A percentile compares a stretch with the other conserved stretches of the same genome.
Evolutionary conservation across 129 eudicot genomes (phyloP).

Genomic region (Arctium lappa): DNA sequence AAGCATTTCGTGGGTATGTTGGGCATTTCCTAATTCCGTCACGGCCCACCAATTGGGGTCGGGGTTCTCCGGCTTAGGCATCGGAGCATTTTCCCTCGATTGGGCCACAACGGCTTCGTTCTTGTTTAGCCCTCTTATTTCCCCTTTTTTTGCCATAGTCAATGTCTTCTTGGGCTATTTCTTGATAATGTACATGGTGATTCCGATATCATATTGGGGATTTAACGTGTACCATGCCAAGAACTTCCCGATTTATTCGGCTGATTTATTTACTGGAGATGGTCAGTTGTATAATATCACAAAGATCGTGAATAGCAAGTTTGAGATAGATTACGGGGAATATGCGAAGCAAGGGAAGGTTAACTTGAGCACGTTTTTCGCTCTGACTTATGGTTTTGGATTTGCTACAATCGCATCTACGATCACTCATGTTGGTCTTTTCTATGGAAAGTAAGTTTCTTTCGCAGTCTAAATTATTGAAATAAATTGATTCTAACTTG

Average conservation of each 20-base stretch:
- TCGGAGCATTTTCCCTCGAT: constrained; percentile 64
- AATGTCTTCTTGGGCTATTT: constrained; percentile 63
- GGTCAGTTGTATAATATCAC: constrained; percentile 56
- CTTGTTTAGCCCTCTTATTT: constrained; percentile 59
- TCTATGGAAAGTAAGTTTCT: constrained; percentile 62
- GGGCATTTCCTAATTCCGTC: constrained; percentile 64
- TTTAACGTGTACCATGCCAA: constrained; percentile 54
- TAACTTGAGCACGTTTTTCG: constrained; percentile 61
- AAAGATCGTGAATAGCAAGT: constrained; percentile 39
- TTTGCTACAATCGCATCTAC: constrained; percentile 79
- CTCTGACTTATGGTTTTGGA: constrained; percentile 66
- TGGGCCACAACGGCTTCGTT: constrained; percentile 70
- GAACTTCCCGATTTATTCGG: constrained; percentile 52
- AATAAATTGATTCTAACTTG: neutral
- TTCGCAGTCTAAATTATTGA: neutral
- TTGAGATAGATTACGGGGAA: constrained; percentile 46
- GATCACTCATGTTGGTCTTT: constrained; percentile 59
- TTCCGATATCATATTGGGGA: constrained; percentile 68
- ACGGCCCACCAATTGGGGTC: constrained; percentile 80
- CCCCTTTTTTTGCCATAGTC: constrained; percentile 69
- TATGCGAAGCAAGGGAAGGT: constrained; percentile 53
- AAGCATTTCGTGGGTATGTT: constrained; percentile 67
- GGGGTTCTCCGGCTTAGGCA: constrained; percentile 61
- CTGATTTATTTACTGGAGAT: constrained; percentile 37
- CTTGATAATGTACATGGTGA: constrained; percentile 44